These are phyloP conservation scores for Globisporangium okanoganense DNA, from an alignment of 352 stramenopile species.

Conservation along the genomic window DNA sequence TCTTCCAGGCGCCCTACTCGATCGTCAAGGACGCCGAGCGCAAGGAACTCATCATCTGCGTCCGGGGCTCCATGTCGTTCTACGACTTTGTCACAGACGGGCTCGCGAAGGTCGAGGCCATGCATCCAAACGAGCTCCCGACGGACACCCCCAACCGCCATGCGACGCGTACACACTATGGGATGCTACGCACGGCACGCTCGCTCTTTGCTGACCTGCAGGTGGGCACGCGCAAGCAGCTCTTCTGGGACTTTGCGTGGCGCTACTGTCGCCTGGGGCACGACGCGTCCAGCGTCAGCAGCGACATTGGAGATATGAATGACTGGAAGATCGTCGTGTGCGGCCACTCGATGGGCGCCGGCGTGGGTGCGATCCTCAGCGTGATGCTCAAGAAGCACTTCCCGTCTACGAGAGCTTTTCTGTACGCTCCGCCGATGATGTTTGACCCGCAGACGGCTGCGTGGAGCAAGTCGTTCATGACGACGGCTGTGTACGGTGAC, in stretches of 20 bases:
- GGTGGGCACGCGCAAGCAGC: constrained; percentile 41
- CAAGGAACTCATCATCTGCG: constrained; percentile 68
- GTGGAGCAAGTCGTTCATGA: constrained; percentile 65
- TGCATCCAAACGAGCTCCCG: constrained; percentile 53
- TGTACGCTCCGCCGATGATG: constrained; percentile 63
- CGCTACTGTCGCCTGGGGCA: constrained; percentile 30
- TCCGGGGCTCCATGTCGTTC: constrained; percentile 74
- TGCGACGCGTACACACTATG: constrained; percentile 58
- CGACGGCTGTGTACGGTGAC: constrained; percentile 66
- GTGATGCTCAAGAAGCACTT: constrained; percentile 64
- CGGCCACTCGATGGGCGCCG: constrained; percentile 83
- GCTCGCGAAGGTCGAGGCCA: constrained; percentile 57
- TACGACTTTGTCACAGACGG: constrained; percentile 78
- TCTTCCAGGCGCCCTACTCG: constrained; percentile 72
- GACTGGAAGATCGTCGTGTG: constrained; percentile 68
- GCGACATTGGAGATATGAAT: constrained; percentile 6
- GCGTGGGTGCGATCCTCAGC: constrained; percentile 61
- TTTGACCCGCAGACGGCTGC: constrained; percentile 55
- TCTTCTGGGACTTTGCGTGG: constrained; percentile 72
- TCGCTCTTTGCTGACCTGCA: constrained; percentile 59
- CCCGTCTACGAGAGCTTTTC: constrained; percentile 43
- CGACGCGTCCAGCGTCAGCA: neutral
- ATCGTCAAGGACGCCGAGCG: constrained; percentile 64
- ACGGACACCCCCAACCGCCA: constrained; percentile 43
- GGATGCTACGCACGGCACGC: constrained; percentile 64